Base-by-base conservation (phyloP, 306 rosid species). In the Crataegus laevigata region DNA sequence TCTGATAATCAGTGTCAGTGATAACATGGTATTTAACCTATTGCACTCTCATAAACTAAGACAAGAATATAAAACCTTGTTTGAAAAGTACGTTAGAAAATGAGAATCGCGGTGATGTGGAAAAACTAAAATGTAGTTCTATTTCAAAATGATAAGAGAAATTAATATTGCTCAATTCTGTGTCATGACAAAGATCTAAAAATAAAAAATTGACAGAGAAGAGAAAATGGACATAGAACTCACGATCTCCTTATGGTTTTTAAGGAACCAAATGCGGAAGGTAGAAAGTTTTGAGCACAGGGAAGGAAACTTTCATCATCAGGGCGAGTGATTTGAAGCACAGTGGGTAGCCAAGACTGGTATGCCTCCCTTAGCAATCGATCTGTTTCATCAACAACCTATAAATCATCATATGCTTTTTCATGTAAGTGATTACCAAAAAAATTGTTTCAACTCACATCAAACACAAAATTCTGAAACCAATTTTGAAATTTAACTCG, bases 381-480 rank as follows among this genome's bases (percentile, higher is more conserved):
- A 80, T 94, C 96, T 29, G 97, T 89, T 88, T 94, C 98, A 82
- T 94, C 98, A 75, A 91, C 91, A 72, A 94, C 98, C 98, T 94
- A 69, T 66, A 77, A n/a, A 78, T 79, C 77, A 90, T 74, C 84
- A 63, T 38, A 75, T 11, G 29, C 21, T 73, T 73, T 59, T 12
- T 29, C 40, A 26, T 38, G 38, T 72, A 34, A 72, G 76, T 36
- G 21, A 26, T 3, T 15, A 40, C 3, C 58, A 58, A 58, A 72
- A 2, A 36, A 10, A 40, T 8, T 32, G 65, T 58, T 54, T n/a
- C 65, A 34, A 32, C 22, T 58, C 14, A 19, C 14, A 38, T 63
- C 30, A 69, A 18, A 17, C 24, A 12, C 47, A 40, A 66, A 62
- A 24, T 30, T 61, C 19, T 12, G 58, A 51, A 66, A 62, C 25